phyloP scores from a whole-genome alignment of 1,284 basidiomycete species.

The Fomitiporia mediterranea region DNA sequence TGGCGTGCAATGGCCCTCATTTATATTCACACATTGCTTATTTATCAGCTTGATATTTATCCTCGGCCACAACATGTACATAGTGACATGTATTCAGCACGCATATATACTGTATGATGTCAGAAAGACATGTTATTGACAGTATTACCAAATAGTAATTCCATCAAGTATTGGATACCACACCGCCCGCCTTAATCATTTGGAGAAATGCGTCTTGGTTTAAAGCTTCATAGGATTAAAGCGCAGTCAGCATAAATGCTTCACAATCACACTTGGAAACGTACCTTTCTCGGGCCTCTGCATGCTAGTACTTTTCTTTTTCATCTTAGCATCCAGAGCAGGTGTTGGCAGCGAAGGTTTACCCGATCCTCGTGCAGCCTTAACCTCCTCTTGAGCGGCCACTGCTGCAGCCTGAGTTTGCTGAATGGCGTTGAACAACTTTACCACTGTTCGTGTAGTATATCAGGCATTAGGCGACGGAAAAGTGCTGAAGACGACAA shows the following conservation, averaged over 20 bases:
- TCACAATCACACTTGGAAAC: conserved; percentile 11
- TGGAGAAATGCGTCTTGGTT: conserved; percentile 72
- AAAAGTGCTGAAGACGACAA: conserved; percentile 25
- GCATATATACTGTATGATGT: no score
- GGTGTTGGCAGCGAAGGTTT: conserved; percentile 70
- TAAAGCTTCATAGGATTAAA: no score
- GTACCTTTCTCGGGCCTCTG: conserved; percentile 54
- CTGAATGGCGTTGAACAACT: conserved; percentile 78
- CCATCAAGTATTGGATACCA: conserved; percentile 48
- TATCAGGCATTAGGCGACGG: not conserved
- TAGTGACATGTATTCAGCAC: no score
- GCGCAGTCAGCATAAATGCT: not conserved
- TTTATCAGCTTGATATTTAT: no score
- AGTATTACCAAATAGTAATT: no score
- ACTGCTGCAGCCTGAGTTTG: conserved; percentile 60
- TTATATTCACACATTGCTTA: no score
- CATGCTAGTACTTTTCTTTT: conserved; percentile 44
- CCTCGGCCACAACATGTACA: not conserved
- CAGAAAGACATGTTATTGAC: no score
- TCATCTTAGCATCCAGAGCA: conserved; percentile 38
- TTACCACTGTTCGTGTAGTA: conserved; percentile 51
- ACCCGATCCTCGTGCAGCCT: conserved; percentile 59
- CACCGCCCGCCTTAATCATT: conserved; percentile 71
- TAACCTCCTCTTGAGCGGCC: conserved; percentile 50
- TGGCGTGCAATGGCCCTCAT: no score